Conservation (phyloP, 2,329 filamentous ascomycete species). For the Pseudonectria buxi region DNA sequence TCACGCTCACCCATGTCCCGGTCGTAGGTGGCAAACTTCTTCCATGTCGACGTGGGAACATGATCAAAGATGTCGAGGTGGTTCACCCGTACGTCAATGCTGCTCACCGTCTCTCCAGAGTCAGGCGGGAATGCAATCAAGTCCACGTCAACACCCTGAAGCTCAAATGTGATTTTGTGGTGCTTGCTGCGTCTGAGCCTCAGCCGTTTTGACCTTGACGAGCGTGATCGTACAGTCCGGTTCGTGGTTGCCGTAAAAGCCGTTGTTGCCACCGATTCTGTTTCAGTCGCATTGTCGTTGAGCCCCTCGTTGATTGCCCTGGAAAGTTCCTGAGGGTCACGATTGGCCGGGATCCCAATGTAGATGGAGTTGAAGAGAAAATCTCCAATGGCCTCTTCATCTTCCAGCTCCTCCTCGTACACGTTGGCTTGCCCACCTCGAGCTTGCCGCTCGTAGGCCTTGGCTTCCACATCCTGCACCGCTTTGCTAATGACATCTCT, state of each 20-base stretch:
- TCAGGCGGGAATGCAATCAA: constrained; percentile 71
- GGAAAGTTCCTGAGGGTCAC: constrained; percentile 74
- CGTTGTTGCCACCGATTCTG: constrained; percentile 78
- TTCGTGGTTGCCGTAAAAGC: constrained; percentile 55
- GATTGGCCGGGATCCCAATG: constrained; percentile 82
- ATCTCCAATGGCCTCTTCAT: constrained; percentile 83
- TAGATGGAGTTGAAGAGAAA: constrained; percentile 99
- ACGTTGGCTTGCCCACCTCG: constrained; percentile 49
- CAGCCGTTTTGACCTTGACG: constrained; percentile 51
- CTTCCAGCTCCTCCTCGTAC: constrained; percentile 66
- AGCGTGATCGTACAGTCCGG: constrained; percentile 37
- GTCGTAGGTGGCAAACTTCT: constrained; percentile 93
- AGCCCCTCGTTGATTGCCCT: constrained; percentile 82
- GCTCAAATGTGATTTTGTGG: constrained; percentile 93
- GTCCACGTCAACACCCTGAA: constrained; percentile 78
- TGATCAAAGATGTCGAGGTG: constrained; percentile 92
- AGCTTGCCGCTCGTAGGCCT: constrained; percentile 67
- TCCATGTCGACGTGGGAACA: constrained; percentile 93
- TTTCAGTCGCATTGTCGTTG: constrained; percentile 81
- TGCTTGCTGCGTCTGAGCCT: constrained; percentile 77
- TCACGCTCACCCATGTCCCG: constrained; percentile 81
- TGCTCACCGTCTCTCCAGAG: constrained; percentile 77
- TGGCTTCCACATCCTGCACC: constrained; percentile 79
- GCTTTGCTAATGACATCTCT: constrained; percentile 80
- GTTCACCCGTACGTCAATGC: constrained; percentile 73